Base-by-base conservation (phyloP, 495 filamentous ascomycete species). In the Aspergillus ellipticus region DNA sequence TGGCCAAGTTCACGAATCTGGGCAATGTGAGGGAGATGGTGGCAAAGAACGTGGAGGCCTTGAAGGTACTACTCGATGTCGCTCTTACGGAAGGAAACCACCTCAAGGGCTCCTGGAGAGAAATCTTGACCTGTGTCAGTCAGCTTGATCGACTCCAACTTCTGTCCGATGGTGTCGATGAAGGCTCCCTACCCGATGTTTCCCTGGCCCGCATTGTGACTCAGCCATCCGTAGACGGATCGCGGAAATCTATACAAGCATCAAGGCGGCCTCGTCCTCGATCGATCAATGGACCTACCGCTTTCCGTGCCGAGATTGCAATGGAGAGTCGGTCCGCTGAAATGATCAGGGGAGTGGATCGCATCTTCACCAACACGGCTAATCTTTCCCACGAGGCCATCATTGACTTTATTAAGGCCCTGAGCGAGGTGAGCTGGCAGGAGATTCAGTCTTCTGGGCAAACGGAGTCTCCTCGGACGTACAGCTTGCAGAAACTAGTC, bases 341-440 rank as follows among this genome's bases (percentile, higher is more conserved):
- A 51, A 90, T 97, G 65, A 84, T 97, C 53, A 90, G 90, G 59
- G 86, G 88, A 29, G 90, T 99, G 3, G 95, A 99, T 69, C 80
- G 90, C 33, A 96, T 99, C 53, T 99, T 97, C 64, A 96, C 90
- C 37, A 96, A 90, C 61, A 97, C 94, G 0, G 92, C 90, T 29
- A 95, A 93, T 61, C 80, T 99, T 4, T 92, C 88, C 22, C 90
- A 92, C 54, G 90, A 96, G 53, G 95, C 94, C 10, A 99, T 99
- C 59, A 90, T 99, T n/a, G 85, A 96, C 68, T 99, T 97, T 71
- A 92, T 96, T 26, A 84, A 86, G 42, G 94, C 94, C 1, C 72
- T 99, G 55, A 96, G 89, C 42, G 92, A 96, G 61, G 92, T 99
- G 42, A 97, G 94, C 71, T 97, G 94, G 94, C 92, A 97, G 63